Conservation (phyloP, 139 green algal species). For the Limnomonas spitsbergensis region DNA sequence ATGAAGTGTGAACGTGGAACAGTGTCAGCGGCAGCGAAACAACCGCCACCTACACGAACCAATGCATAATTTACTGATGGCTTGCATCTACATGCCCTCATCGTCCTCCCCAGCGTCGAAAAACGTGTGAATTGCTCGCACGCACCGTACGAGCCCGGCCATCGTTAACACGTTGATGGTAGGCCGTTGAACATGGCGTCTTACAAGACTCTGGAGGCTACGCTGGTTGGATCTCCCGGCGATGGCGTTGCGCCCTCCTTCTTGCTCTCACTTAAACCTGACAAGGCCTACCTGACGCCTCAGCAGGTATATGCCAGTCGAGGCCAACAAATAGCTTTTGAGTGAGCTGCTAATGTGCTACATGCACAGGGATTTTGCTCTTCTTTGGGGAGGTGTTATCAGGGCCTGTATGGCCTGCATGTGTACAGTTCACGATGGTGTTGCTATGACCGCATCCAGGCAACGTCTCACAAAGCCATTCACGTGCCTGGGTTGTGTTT, state of each 20-base stretch:
- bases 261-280: slow-evolving; percentile 37
- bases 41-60: too few relatives aligned
- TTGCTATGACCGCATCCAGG: background rate
- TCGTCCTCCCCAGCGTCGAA: too few relatives aligned
- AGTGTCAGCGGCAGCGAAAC: too few relatives aligned
- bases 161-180: background rate
- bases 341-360: too few relatives aligned
- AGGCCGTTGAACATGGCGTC: background rate
- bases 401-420: background rate
- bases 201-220: slow-evolving; percentile 3
- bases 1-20: too few relatives aligned
- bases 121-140: too few relatives aligned
- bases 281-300: background rate
- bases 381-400: background rate
- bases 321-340: too few relatives aligned
- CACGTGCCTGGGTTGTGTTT: too few relatives aligned
- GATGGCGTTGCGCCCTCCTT: slow-evolving; percentile 54
- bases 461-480: background rate
- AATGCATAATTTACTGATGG: too few relatives aligned
- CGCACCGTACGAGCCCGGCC: background rate
- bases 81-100: too few relatives aligned
- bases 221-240: slow-evolving; percentile 40
- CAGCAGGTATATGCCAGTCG: background rate
- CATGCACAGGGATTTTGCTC: background rate
- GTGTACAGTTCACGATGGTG: background rate